Evolutionary conservation across 208 protist species (phyloP).

Genomic region (Leishmania tropica): DNA sequence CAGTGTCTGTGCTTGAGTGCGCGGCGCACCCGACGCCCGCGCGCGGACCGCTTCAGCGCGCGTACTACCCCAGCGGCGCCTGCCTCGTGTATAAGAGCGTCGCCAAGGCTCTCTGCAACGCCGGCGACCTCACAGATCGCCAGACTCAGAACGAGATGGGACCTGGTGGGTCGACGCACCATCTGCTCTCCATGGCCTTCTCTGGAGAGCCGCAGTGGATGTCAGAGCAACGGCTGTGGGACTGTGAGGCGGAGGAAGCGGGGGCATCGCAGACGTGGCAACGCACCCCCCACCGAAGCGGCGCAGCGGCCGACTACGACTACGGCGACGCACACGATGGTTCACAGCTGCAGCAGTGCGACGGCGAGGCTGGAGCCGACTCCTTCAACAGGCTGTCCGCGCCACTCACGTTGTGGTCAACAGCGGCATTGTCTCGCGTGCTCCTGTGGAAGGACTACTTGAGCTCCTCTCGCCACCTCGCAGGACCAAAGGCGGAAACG

Average conservation of each 20-base stretch:
- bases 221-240: slow-evolving; percentile 14
- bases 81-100: slow-evolving; percentile 65
- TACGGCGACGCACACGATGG: slow-evolving; percentile 19
- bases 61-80: slow-evolving; percentile 54
- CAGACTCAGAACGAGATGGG: slow-evolving; percentile 42
- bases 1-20: slow-evolving; percentile 23
- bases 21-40: slow-evolving; percentile 30
- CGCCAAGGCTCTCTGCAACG: slow-evolving; percentile 41
- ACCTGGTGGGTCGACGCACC: slow-evolving; percentile 41
- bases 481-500: not conserved
- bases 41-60: slow-evolving; percentile 29
- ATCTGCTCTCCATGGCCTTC: slow-evolving; percentile 55
- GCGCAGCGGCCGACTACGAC: slow-evolving; percentile 5
- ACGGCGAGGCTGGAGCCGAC: not conserved
- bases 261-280: not conserved
- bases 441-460: slow-evolving; percentile 24
- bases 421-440: slow-evolving; percentile 27
- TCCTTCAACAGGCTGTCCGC: not conserved
- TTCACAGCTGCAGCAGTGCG: not conserved
- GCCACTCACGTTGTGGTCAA: slow-evolving; percentile 20
- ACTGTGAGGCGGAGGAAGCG: slow-evolving; percentile 2
- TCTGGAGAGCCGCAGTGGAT: slow-evolving; percentile 58
- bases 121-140: slow-evolving; percentile 30
- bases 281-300: not conserved
- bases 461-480: slow-evolving; percentile 7